Evolutionary conservation across 495 filamentous ascomycete genomes (phyloP).

Genomic region (Penicillium cosmopolitanum): DNA sequence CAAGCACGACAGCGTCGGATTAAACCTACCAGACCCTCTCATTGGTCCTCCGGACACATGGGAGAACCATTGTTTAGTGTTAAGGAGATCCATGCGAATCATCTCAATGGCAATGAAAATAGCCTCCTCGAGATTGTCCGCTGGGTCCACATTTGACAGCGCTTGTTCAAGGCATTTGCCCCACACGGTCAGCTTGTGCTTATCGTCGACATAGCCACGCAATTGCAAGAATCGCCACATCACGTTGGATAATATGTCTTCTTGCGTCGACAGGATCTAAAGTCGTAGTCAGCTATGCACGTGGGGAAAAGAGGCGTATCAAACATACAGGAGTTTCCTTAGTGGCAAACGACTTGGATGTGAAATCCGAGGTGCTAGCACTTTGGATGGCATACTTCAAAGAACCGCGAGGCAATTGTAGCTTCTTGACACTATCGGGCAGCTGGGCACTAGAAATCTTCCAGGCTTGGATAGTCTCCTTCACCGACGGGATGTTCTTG

Average conservation of each 20-base stretch:
- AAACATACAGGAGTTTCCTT: constrained; percentile 41
- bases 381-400: constrained; percentile 55
- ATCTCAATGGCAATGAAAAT: constrained; percentile 81
- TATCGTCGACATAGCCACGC: constrained; percentile 78
- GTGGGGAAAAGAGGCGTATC: not conserved
- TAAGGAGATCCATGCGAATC: constrained; percentile 75
- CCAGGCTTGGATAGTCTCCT: constrained; percentile 70
- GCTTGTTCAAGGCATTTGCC: constrained; percentile 75
- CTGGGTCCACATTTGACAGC: constrained; percentile 61
- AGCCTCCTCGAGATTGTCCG: constrained; percentile 60
- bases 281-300: not conserved
- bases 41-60: constrained; percentile 62
- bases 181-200: constrained; percentile 83
- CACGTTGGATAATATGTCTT: constrained; percentile 76
- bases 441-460: constrained; percentile 61
- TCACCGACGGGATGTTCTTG: constrained; percentile 62
- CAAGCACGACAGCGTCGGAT: not conserved
- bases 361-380: constrained; percentile 67
- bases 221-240: constrained; percentile 89
- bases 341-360: constrained; percentile 60
- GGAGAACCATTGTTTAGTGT: constrained; percentile 61
- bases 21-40: constrained; percentile 56
- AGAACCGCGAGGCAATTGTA: constrained; percentile 43
- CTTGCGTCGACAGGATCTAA: constrained; percentile 51
- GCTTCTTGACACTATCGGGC: constrained; percentile 45